These are phyloP conservation scores for Cucumis sativus DNA, from an alignment of 306 rosid genomes.

Conservation along the genomic window DNA sequence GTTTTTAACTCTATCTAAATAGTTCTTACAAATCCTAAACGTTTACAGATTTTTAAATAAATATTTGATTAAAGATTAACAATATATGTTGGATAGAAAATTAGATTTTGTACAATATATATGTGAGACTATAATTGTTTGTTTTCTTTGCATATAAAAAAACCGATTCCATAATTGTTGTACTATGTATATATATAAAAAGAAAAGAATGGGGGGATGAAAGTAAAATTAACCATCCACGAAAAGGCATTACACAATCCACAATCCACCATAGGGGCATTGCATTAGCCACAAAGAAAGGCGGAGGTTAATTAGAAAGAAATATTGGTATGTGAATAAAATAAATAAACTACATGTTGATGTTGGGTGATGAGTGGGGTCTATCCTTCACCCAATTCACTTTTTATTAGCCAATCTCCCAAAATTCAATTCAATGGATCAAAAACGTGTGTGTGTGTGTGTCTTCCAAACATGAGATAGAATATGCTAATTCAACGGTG, in stretches of 20 bases:
- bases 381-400: background rate
- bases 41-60: no score
- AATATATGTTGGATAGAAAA: no score
- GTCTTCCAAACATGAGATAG: background rate
- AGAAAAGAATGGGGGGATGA: no score
- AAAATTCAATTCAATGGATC: background rate
- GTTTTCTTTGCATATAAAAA: no score
- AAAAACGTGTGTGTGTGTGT: background rate
- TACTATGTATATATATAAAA: no score
- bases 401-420: background rate
- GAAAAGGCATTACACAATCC: background rate
- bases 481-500: conserved; percentile 62
- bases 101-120: no score
- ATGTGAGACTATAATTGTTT: no score
- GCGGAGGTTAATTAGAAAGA: background rate
- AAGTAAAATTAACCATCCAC: background rate
- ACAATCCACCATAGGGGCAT: background rate
- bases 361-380: background rate
- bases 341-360: background rate
- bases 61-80: no score
- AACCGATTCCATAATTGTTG: no score
- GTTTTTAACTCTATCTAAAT: no score
- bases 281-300: background rate
- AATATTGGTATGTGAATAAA: background rate
- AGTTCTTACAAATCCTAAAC: no score